phyloP scores from a whole-genome alignment of 169 alveolate species.

The Eimeria sp. region DNA sequence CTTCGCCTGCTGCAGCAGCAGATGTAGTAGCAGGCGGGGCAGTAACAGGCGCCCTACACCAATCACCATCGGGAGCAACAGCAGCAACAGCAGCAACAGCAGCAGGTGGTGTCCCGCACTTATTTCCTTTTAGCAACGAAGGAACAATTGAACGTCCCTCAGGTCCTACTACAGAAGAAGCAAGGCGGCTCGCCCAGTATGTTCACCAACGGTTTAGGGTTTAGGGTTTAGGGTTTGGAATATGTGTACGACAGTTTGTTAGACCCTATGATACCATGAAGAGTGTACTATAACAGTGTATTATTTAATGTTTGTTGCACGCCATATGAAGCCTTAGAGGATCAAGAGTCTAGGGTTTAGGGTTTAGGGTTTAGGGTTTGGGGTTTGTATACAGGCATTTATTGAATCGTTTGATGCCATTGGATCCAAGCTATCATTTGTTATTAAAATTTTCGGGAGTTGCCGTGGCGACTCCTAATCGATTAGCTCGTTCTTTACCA shows the following conservation, averaged over 20 bases:
- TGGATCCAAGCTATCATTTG: constrained; percentile 1
- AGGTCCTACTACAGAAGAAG: constrained; percentile 43
- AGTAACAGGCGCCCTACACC: too few relatives aligned
- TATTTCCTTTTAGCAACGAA: not conserved
- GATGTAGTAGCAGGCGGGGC: too few relatives aligned
- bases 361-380: constrained; percentile 11
- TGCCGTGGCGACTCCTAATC: not conserved
- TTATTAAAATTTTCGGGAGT: not conserved
- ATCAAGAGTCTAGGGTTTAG: not conserved
- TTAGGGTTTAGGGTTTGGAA: not conserved
- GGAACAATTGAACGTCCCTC: not conserved
- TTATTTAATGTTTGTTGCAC: too few relatives aligned
- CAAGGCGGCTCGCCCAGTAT: not conserved
- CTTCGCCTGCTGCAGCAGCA: too few relatives aligned
- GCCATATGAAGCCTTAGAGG: not conserved
- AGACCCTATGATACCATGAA: too few relatives aligned
- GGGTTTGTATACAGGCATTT: constrained; percentile 1
- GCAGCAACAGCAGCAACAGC: constrained; percentile 4
- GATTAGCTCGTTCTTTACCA: not conserved
- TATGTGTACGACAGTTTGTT: not conserved
- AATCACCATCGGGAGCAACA: not conserved
- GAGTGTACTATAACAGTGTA: too few relatives aligned
- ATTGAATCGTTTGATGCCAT: constrained; percentile 5
- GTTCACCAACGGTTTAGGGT: not conserved
- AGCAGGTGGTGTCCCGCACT: not conserved